Evolutionary conservation across 345 rosid species (phyloP).

Genomic region (Sonneratia alba): DNA sequence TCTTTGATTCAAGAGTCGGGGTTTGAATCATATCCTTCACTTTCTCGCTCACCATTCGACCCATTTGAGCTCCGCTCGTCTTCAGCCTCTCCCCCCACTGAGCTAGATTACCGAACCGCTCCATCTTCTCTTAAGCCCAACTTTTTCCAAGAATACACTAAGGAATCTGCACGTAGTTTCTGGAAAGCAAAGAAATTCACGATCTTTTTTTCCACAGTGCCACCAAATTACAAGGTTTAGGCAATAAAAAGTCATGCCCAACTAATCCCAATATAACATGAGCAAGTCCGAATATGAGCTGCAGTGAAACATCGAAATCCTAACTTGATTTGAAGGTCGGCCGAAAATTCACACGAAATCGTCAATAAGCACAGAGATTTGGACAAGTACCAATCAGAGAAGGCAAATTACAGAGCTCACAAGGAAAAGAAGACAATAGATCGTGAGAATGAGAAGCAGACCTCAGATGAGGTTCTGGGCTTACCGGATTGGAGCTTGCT

Average conservation of each 20-base stretch:
- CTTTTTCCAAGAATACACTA: background rate
- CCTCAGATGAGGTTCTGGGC: background rate
- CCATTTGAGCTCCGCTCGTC: constrained; percentile 77
- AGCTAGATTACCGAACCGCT: constrained; percentile 27
- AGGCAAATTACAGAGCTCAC: background rate
- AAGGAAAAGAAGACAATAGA: background rate
- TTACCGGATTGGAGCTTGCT: background rate
- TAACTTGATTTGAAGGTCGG: background rate
- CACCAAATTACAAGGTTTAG: background rate
- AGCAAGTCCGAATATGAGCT: background rate
- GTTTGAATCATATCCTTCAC: constrained; percentile 74
- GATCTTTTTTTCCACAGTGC: background rate
- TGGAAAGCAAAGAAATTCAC: background rate
- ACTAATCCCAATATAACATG: background rate
- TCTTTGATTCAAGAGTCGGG: constrained; percentile 65
- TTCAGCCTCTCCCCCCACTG: constrained; percentile 69
- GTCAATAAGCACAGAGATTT: background rate
- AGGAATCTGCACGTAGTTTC: background rate
- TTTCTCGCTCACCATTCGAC: constrained; percentile 64
- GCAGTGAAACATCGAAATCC: background rate
- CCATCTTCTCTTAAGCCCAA: background rate
- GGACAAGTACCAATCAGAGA: background rate
- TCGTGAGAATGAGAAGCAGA: background rate
- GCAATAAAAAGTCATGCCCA: background rate
- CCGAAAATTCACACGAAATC: background rate